Evolutionary conservation across 179 eudicot genomes (phyloP).

Genomic region (Patellifolia procumbens): DNA sequence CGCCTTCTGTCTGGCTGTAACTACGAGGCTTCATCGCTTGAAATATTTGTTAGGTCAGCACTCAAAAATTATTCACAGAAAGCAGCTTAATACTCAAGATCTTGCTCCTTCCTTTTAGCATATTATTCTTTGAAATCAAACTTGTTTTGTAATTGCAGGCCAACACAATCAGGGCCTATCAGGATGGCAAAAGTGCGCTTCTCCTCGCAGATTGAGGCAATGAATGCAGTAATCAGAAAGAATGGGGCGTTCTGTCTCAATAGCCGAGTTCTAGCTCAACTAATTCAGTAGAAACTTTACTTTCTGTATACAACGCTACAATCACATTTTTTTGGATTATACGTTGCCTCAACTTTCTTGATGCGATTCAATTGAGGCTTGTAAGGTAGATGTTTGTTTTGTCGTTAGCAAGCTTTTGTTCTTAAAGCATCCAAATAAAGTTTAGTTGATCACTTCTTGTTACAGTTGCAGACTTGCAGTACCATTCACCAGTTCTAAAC

Average conservation of each 20-base stretch:
- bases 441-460: too few species aligned
- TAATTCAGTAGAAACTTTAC: slow-evolving; percentile 47
- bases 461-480: too few species aligned
- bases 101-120: not conserved
- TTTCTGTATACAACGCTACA: not conserved
- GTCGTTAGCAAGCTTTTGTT: not conserved
- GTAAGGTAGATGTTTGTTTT: not conserved
- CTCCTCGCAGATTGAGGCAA: slow-evolving; percentile 54
- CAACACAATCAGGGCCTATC: slow-evolving; percentile 19
- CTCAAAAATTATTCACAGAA: not conserved
- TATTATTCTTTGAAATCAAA: not conserved
- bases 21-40: slow-evolving; percentile 48
- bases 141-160: slow-evolving; percentile 43
- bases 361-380: not conserved
- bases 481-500: too few species aligned
- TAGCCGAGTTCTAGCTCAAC: slow-evolving; percentile 45
- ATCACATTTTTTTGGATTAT: not conserved
- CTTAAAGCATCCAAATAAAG: not conserved
- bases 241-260: slow-evolving; percentile 58
- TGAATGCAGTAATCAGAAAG: slow-evolving; percentile 57
- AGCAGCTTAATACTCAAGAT: not conserved
- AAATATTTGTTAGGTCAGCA: slow-evolving; percentile 46
- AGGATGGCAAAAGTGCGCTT: slow-evolving; percentile 55
- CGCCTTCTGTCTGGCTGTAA: slow-evolving; percentile 62
- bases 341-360: not conserved